These are phyloP conservation scores for Mycena floridula DNA, from an alignment of 768 basidiomycete species.

Conservation along the genomic window DNA sequence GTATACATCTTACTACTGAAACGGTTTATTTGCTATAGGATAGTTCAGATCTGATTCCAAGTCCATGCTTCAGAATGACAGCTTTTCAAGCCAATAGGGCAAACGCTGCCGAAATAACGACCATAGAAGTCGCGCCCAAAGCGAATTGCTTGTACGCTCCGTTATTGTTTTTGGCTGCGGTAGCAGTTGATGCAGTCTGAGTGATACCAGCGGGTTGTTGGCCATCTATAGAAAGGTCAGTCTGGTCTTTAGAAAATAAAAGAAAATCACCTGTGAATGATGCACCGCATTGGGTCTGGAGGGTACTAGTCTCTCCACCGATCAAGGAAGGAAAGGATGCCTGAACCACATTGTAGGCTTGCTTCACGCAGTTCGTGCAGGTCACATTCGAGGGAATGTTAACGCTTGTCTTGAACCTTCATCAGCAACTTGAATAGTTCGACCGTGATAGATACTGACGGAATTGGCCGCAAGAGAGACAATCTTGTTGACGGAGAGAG, in stretches of 20 bases:
- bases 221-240: no score
- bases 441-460: no score
- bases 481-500: slow-evolving; percentile 30
- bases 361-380: slow-evolving; percentile 52
- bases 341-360: slow-evolving; percentile 37
- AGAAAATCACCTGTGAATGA: slow-evolving; percentile 48
- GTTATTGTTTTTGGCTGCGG: slow-evolving; percentile 3
- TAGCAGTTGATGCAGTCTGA: slow-evolving; percentile 23
- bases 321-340: slow-evolving; percentile 29
- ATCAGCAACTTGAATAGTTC: no score
- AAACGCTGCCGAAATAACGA: slow-evolving; percentile 28
- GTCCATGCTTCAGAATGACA: no score
- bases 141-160: neutral
- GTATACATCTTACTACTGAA: no score
- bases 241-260: no score
- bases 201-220: slow-evolving; percentile 27
- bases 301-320: slow-evolving; percentile 16
- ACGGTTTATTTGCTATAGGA: neutral
- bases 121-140: slow-evolving; percentile 19
- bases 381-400: slow-evolving; percentile 29
- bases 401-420: no score
- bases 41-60: slow-evolving; percentile 7
- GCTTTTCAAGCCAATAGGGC: slow-evolving; percentile 28
- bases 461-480: slow-evolving; percentile 2
- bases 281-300: slow-evolving; percentile 41